Conservation (phyloP, 2,329 filamentous ascomycete species). For the Diaporthe sp. region DNA sequence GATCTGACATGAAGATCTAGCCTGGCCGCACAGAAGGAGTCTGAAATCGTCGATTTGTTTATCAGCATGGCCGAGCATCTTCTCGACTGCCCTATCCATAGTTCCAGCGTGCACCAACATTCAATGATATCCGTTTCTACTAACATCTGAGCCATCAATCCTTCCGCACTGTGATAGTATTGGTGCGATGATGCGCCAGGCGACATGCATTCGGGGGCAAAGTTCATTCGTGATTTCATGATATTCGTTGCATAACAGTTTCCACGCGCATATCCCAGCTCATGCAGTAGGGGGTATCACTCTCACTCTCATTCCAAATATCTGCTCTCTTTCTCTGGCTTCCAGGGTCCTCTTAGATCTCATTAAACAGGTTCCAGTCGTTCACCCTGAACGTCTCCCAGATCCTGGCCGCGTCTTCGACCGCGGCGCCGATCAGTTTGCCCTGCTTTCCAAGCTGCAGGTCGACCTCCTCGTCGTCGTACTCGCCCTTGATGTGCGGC, state of each 20-base stretch:
- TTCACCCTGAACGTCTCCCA: conserved; percentile 82
- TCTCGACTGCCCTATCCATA: not conserved
- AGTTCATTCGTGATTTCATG: conserved; percentile 31
- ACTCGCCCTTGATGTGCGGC: conserved; percentile 83
- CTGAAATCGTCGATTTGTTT: not conserved
- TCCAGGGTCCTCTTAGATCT: conserved; percentile 48
- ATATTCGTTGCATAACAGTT: conserved; percentile 32
- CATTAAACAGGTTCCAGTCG: conserved; percentile 82
- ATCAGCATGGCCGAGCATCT: not conserved
- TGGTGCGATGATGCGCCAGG: not conserved
- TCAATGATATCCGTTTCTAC: not conserved
- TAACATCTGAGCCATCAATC: not conserved
- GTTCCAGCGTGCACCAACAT: not conserved
- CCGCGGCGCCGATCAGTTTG: conserved; percentile 76
- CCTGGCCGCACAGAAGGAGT: not conserved
- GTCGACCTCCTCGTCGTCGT: conserved; percentile 80
- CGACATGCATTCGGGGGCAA: not conserved
- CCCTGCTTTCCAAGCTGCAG: conserved; percentile 75
- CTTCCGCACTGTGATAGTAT: not conserved
- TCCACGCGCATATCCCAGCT: conserved; percentile 8
- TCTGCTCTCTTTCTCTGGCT: not conserved
- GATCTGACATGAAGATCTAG: conserved; percentile 34
- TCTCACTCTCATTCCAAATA: not conserved
- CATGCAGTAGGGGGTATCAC: conserved; percentile 39
- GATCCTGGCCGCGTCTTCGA: conserved; percentile 77